phyloP scores from a whole-genome alignment of 129 eudicot species.

The Apium graveolens region DNA sequence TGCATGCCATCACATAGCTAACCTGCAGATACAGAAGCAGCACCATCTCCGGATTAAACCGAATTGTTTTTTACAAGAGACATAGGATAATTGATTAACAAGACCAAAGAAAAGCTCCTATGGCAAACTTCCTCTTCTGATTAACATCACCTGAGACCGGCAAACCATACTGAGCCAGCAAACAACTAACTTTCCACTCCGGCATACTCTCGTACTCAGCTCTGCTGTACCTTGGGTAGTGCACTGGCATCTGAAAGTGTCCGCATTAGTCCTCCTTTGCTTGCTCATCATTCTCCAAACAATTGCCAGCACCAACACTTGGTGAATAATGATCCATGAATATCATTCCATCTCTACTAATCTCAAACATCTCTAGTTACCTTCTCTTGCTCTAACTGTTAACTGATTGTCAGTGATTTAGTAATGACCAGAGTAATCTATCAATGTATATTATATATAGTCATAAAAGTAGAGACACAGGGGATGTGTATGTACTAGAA shows the following conservation, averaged over 20 bases:
- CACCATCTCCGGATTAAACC: not conserved
- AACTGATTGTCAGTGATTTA: not conserved
- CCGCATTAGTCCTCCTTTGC: conserved; percentile 23
- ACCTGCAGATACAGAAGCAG: not conserved
- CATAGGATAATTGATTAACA: not conserved
- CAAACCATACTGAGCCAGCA: conserved; percentile 53
- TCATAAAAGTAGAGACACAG: not conserved
- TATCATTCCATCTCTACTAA: conserved; percentile 26
- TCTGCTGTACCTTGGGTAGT: conserved; percentile 57
- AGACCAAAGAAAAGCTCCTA: conserved; percentile 75
- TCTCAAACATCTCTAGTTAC: conserved; percentile 1
- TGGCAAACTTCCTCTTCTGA: conserved; percentile 61
- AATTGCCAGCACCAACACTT: conserved; percentile 10
- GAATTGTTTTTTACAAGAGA: not conserved
- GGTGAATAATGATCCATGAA: conserved; percentile 24
- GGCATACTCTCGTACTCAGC: conserved; percentile 62
- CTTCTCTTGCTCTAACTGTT: not conserved
- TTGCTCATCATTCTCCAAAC: conserved; percentile 13
- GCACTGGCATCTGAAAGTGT: conserved; percentile 67
- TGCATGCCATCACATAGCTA: not conserved
- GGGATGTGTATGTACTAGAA: not conserved
- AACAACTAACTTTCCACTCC: conserved; percentile 68
- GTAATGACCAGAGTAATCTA: not conserved
- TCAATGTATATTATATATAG: not conserved
- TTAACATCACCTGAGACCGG: conserved; percentile 36